phyloP scores from a whole-genome alignment of 2,329 filamentous ascomycete genomes.

The Tolypocladium inflatum region DNA sequence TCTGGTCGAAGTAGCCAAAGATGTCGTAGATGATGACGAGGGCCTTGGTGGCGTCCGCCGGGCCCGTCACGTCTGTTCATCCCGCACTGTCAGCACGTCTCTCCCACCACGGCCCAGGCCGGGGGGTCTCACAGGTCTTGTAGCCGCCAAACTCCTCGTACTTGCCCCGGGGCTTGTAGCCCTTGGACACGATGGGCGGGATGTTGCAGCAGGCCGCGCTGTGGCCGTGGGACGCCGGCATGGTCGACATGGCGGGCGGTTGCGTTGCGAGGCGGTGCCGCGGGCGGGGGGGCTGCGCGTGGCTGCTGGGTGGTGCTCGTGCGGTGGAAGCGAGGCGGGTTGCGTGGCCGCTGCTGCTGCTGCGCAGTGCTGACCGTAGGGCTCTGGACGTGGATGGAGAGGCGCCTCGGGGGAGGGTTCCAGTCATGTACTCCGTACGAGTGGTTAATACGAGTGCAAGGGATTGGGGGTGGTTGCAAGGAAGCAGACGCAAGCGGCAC shows the following conservation, averaged over 20 bases:
- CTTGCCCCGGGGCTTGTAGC: constrained; percentile 44
- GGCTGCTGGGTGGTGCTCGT: not conserved
- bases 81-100: not conserved
- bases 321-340: not conserved
- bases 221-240: constrained; percentile 43
- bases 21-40: constrained; percentile 57
- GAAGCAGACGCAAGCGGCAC: not conserved
- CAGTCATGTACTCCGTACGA: not conserved
- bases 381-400: not conserved
- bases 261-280: not conserved
- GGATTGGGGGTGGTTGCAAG: not conserved
- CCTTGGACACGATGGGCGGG: constrained; percentile 45
- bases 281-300: not conserved
- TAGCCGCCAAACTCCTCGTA: constrained; percentile 47
- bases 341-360: not conserved
- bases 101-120: too few relatives aligned
- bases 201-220: constrained; percentile 49
- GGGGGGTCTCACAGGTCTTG: constrained; percentile 35
- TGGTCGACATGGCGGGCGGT: constrained; percentile 33
- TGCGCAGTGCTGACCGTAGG: not conserved
- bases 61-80: constrained; percentile 34
- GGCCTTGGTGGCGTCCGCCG: constrained; percentile 42
- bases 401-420: not conserved
- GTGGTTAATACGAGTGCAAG: too few relatives aligned
- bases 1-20: constrained; percentile 62